Conservation (phyloP, 805 yeast genomes). For the Saccharomycopsis amapae region DNA sequence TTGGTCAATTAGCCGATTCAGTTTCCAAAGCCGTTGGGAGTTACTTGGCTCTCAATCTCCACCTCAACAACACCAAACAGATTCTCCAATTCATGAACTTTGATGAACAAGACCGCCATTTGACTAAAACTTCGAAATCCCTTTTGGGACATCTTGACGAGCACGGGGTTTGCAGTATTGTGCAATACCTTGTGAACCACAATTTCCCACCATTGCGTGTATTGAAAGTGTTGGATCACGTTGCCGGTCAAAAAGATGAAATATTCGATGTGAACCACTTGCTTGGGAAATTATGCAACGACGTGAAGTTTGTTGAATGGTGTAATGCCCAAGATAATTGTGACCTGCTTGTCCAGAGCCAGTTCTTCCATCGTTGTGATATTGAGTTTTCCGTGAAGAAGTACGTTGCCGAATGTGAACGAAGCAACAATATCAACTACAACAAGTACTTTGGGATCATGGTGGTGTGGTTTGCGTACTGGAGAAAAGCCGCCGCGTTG, state of each 20-base stretch:
- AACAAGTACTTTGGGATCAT: conserved; percentile 18
- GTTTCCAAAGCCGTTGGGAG: background rate
- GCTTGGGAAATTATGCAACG: background rate
- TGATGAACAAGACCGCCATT: background rate
- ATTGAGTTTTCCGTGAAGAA: conserved; percentile 13
- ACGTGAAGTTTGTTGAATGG: background rate
- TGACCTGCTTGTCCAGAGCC: background rate
- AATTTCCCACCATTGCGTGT: background rate
- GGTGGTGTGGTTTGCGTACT: conserved; percentile 12
- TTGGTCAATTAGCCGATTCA: background rate
- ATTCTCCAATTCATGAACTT: background rate
- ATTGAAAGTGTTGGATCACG: background rate
- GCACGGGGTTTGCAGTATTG: background rate
- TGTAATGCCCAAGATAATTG: background rate
- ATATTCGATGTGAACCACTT: background rate
- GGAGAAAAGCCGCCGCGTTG: background rate
- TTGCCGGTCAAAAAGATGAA: background rate
- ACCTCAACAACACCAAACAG: background rate
- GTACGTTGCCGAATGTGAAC: conserved; percentile 12
- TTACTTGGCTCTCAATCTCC: background rate
- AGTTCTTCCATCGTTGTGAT: conserved; percentile 12
- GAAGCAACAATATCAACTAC: background rate
- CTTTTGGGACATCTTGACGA: background rate
- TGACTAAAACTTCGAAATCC: background rate
- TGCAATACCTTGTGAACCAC: background rate